Base-by-base conservation (phyloP, 164 flowering plant genomes). In the Euptelea pleiosperma region DNA sequence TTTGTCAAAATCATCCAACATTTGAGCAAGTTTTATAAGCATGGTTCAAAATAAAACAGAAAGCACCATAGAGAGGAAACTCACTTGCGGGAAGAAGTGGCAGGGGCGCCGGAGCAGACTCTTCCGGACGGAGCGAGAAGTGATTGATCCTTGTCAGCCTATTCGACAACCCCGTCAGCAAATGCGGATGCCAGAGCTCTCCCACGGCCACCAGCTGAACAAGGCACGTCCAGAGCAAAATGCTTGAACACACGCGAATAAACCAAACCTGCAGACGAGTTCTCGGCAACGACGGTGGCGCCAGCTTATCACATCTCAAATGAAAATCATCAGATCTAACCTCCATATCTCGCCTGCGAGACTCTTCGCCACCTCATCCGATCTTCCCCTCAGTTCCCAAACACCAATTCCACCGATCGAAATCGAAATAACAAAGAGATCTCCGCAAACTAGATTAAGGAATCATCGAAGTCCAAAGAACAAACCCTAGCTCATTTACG, bases 141-240 rank as follows among this genome's bases (percentile, higher is more conserved):
- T 36, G 58, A 7, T 64, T 55, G 6, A 64, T 49, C 25, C 64
- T 74, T 0, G 74, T 55, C 3, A 81, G 39, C 22, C 65, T 75
- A 52, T 25, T 56, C 8, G 82, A 59, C 24, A 81, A 36, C 0
- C 76, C 74, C 12, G 73, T 53, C 5, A 83, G 47, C 24, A 78
- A 51, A 15, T 48, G 79, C 0, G 91, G 90, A 40, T 70, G 83
- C 91, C 91, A 92, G 8, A 92, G 77, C 71, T 84, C 89, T 26
- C 90, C 88, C 1, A 86, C 81, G 2, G 97, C 79, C 5, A 90
- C 73, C 16, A 93, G 75, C 84, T 93, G 98, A 66, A 93, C 84
- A 74, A 90, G 58, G 69, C 90, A 84, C 5, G 98, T 93, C 94
- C 96, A 93, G 0, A 93, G 55, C 70, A 90, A 65, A 70, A 93